Percentiles rank a stretch among this genome's conserved stretches.
phyloP scores from a whole-genome alignment of 768 basidiomycete species.

The Epithele typhae region DNA sequence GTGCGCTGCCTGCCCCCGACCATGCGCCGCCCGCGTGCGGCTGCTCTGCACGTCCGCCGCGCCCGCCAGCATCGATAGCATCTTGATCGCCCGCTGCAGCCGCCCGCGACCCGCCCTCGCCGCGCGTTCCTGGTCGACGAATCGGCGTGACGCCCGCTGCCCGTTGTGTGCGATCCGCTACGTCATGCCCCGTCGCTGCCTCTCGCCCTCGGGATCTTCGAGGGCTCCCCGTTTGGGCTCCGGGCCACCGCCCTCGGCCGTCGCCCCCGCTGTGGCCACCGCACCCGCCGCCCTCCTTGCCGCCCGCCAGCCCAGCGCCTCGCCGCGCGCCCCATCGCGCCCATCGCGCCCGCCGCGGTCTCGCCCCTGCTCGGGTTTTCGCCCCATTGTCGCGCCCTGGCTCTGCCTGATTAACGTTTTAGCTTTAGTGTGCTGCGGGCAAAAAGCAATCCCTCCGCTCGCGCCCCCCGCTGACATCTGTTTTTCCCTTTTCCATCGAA shows the following conservation, averaged over 20 bases:
- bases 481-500: conserved; percentile 7
- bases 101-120: too few relatives aligned
- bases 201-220: background rate
- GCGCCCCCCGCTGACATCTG: too few relatives aligned
- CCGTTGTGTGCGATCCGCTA: conserved; percentile 4
- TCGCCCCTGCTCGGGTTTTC: conserved; percentile 4
- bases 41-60: too few relatives aligned
- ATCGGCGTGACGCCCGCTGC: conserved; percentile 11
- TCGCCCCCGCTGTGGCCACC: too few relatives aligned
- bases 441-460: too few relatives aligned
- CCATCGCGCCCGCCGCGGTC: conserved; percentile 7
- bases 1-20: too few relatives aligned
- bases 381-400: background rate
- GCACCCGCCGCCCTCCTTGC: conserved; percentile 28
- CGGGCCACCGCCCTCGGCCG: too few relatives aligned
- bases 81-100: too few relatives aligned
- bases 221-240: too few relatives aligned
- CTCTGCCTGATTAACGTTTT: conserved; percentile 26
- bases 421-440: conserved; percentile 26
- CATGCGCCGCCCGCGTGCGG: too few relatives aligned
- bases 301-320: background rate
- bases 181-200: conserved; percentile 1
- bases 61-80: too few relatives aligned
- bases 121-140: background rate
- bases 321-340: conserved; percentile 4